Evolutionary conservation across 352 stramenopile species (phyloP), one percentile per base, ranked within the genome.

Genomic region (Phytophthora cryptogea): DNA sequence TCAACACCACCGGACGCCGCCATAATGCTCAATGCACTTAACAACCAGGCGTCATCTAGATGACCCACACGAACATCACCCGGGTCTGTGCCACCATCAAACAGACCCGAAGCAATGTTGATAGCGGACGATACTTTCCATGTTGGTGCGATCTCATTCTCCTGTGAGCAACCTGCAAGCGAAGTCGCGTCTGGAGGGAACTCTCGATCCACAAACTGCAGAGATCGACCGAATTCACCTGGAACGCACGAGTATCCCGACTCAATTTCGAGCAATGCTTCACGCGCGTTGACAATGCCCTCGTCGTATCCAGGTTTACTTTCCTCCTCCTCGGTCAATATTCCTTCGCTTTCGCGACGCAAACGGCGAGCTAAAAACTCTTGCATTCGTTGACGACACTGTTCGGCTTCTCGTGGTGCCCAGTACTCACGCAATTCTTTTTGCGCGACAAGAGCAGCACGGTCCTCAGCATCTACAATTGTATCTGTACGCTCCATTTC

Each of bases 1-100:
- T 93, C 90, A 9, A 97, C 78, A 9, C 85, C 83, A 13, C 86
- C 89, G 1, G 90, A 96, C 5, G 92, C 92, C 5, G 91, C 88
- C 41, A 98, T 72, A 66, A 98, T 98, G 42, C 76, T 90, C 51
- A 98, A 69, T 4, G 92, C 92, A 56, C 87, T 96, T 9, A 98
- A 68, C 35, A 98, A 71, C 92, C 92, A 98, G 20, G 79, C 76
- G 67, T 98, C 85, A 37, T 96, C 76, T 2, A 98, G 79, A 32
- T 78, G 74, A 28, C 92, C 92, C 36, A 88, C 59, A 5, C 65
- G 66, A 9, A 98, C 86, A 65, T 98, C 90, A 46, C 97, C 89
- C 6, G 92, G 92, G 58, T 98, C 88, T 1, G 92, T 97, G 16
- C 92, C 92, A 20, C 89, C 89, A 47, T 97, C 89, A 58, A 98